Conservation (phyloP, 1,139 yeast genomes). For the Yamadazyma buinensis region DNA sequence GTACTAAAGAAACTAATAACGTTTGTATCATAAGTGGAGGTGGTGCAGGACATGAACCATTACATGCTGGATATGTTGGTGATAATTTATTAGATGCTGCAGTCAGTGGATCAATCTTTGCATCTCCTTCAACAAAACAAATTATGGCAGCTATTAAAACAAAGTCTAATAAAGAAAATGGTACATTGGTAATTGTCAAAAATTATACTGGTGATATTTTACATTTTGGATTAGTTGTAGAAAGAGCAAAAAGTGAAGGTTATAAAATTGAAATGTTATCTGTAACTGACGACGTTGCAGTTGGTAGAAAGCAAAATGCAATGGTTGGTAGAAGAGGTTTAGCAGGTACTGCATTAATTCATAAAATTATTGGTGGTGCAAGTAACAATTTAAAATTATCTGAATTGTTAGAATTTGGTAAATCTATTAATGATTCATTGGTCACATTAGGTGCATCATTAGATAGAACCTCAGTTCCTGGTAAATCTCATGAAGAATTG, state of each 20-base stretch:
- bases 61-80: conserved; percentile 90
- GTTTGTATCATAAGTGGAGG: conserved; percentile 85
- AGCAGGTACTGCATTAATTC: conserved; percentile 86
- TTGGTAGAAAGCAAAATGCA: conserved; percentile 80
- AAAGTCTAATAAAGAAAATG: conserved; percentile 48
- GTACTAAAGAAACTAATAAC: conserved; percentile 40
- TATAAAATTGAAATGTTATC: conserved; percentile 64
- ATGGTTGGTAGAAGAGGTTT: conserved; percentile 91
- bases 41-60: conserved; percentile 94
- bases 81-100: conserved; percentile 79
- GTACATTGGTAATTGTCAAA: conserved; percentile 74
- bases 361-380: conserved; percentile 80
- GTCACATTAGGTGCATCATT: conserved; percentile 89
- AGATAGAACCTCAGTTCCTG: conserved; percentile 89
- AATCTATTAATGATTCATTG: conserved; percentile 54
- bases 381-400: conserved; percentile 24
- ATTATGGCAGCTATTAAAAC: conserved; percentile 70
- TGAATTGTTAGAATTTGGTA: conserved; percentile 52
- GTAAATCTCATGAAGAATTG: conserved; percentile 51
- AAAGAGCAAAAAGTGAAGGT: conserved; percentile 78
- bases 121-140: conserved; percentile 89
- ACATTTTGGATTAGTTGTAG: conserved; percentile 89
- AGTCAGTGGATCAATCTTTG: conserved; percentile 84
- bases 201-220: conserved; percentile 93
- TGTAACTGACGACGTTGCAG: conserved; percentile 91